Base-by-base conservation (phyloP, 108 stramenopile species). In the Fragilariopsis cylindrus region DNA sequence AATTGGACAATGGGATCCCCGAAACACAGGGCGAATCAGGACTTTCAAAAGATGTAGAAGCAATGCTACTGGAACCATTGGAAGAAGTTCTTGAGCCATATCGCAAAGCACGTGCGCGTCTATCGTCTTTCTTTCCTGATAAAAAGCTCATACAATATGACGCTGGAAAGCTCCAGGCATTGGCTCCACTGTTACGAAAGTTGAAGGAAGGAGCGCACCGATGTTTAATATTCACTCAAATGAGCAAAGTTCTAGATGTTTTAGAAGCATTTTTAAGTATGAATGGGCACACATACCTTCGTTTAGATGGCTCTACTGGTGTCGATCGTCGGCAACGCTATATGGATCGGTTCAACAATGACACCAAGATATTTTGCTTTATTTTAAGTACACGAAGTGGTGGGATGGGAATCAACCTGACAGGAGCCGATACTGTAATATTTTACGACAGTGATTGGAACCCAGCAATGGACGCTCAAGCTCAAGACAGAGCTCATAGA, bases 361-460 rank as follows among this genome's bases (percentile, higher is more conserved):
- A 90, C 48, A 55, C 81, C 40, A 87, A 96, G 87, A 68, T 94
- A 44, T 97, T 97, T 64, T 90, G 94, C 55, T 99, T 99, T 72
- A 96, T 98, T 45, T 79, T 99, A 50, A 95, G 93, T 71, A 99
- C 99, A 8, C 72, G 99, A 40, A 96, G 96, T 69, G 98, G 98
- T 42, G 75, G 74, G 16, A 82, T 96, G 58, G 99, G 99, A 47
- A 93, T 99, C 60, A 99, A 99, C 75, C 84, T 99, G 6, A 94
- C 96, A 46, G 91, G 97, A n/a, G 99, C 99, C 5, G 98, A 98
- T 70, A 97, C 97, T 5, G 97, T 97, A 18, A 87, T 99, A 52
- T 91, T 99, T 70, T 81, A 92, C 66, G 92, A 95, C 76, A 94
- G 92, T 67, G 98, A 99, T 78, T 98, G 97, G 97, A 98, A 98